phyloP scores from a whole-genome alignment of 1,284 basidiomycete species.

The Ceratobasidium sp. region DNA sequence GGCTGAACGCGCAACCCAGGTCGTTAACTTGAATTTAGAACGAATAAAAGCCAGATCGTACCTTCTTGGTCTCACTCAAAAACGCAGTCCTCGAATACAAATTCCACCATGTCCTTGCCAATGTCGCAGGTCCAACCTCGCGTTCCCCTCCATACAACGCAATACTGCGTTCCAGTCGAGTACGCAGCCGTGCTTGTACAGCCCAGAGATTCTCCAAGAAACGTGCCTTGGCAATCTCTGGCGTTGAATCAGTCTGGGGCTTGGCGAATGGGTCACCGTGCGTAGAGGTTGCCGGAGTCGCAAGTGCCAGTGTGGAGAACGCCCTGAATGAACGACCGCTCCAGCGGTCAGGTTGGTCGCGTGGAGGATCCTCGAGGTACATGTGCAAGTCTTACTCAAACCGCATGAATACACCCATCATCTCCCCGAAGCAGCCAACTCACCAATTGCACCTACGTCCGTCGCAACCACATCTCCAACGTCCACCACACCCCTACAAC shows the following conservation, averaged over 20 bases:
- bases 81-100: constrained; percentile 84
- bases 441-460: constrained; percentile 87
- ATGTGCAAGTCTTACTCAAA: constrained; percentile 82
- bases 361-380: constrained; percentile 82
- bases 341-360: constrained; percentile 86
- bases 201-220: constrained; percentile 90
- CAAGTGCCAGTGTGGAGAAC: constrained; percentile 69
- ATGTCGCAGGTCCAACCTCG: constrained; percentile 74
- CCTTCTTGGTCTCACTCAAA: constrained; percentile 80
- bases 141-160: constrained; percentile 76
- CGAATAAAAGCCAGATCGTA: constrained; percentile 54
- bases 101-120: constrained; percentile 86
- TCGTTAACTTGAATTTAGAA: not conserved
- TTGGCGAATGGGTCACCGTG: constrained; percentile 68
- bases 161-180: constrained; percentile 75
- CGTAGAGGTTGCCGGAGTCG: constrained; percentile 74
- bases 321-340: constrained; percentile 83
- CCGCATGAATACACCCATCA: constrained; percentile 16
- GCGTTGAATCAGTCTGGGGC: constrained; percentile 49
- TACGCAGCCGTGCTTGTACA: constrained; percentile 82
- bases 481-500: constrained; percentile 88
- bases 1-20: constrained; percentile 64
- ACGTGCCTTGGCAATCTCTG: constrained; percentile 77
- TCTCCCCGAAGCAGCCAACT: constrained; percentile 51
- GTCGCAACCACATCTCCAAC: constrained; percentile 86